phyloP scores from a whole-genome alignment of 2,329 filamentous ascomycete genomes.

The Colletotrichum sp. region DNA sequence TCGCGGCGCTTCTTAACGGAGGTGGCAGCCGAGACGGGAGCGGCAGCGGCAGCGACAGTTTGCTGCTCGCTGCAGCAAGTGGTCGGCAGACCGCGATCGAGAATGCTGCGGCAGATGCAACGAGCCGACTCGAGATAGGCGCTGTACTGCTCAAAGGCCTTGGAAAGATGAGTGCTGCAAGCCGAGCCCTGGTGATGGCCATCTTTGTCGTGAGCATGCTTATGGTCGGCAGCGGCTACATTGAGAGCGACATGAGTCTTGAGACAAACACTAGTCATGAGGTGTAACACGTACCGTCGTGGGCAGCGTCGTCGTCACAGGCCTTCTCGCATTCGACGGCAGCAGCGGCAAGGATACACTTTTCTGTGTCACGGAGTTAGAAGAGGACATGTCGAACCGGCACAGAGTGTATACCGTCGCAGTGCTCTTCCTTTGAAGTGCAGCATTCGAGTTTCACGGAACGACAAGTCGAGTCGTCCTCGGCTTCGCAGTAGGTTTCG shows the following conservation, averaged over 20 bases:
- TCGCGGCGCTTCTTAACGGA: not conserved
- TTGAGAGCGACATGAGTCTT: not conserved
- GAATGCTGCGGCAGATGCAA: conserved; percentile 40
- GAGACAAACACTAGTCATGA: not conserved
- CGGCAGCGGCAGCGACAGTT: not conserved
- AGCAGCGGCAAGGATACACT: conserved; percentile 34
- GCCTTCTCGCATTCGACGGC: conserved; percentile 34
- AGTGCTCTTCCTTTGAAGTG: conserved; percentile 29
- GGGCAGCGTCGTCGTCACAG: conserved; percentile 27
- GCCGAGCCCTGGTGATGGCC: conserved; percentile 29
- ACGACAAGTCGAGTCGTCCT: conserved; percentile 9
- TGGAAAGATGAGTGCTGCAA: conserved; percentile 35
- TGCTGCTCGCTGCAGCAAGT: conserved; percentile 29
- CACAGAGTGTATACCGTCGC: conserved; percentile 24
- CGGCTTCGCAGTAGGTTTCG: conserved; percentile 23
- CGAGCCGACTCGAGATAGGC: conserved; percentile 40
- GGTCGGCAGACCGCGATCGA: conserved; percentile 30
- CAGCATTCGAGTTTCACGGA: conserved; percentile 29
- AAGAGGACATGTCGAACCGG: not conserved
- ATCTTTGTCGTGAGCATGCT: conserved; percentile 31
- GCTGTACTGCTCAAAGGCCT: conserved; percentile 38
- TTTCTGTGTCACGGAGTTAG: conserved; percentile 27
- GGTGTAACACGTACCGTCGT: conserved; percentile 26
- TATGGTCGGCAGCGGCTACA: conserved; percentile 23
- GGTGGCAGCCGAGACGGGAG: not conserved